Evolutionary conservation across 2,329 filamentous ascomycete genomes (phyloP).

Genomic region (Paecilomyces variotii): DNA sequence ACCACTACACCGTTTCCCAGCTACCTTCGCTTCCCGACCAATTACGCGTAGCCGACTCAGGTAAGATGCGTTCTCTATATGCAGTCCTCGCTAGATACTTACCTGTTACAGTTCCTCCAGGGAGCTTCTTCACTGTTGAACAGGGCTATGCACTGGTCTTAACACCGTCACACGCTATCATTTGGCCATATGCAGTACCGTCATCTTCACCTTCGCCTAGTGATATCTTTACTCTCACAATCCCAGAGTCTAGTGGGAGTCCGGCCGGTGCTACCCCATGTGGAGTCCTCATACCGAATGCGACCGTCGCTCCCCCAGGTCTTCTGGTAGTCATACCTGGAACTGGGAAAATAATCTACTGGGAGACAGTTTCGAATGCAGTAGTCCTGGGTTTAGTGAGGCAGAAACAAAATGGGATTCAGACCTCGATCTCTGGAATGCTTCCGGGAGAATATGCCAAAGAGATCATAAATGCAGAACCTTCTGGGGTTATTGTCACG

Average conservation of each 20-base stretch:
- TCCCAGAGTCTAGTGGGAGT: slow-evolving; percentile 64
- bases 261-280: slow-evolving; percentile 67
- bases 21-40: slow-evolving; percentile 74
- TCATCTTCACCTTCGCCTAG: slow-evolving; percentile 20
- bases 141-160: slow-evolving; percentile 71
- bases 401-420: slow-evolving; percentile 71
- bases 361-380: slow-evolving; percentile 89
- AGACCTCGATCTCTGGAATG: slow-evolving; percentile 65
- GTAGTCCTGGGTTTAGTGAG: slow-evolving; percentile 76
- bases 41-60: slow-evolving; percentile 57
- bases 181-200: slow-evolving; percentile 72
- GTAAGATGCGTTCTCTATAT: slow-evolving; percentile 38
- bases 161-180: slow-evolving; percentile 71
- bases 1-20: slow-evolving; percentile 77
- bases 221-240: slow-evolving; percentile 70
- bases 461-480: slow-evolving; percentile 75
- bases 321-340: slow-evolving; percentile 78
- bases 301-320: slow-evolving; percentile 72
- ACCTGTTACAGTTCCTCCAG: slow-evolving; percentile 48
- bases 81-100: slow-evolving; percentile 5
- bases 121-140: slow-evolving; percentile 56
- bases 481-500: slow-evolving; percentile 74
- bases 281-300: slow-evolving; percentile 72
- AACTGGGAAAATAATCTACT: slow-evolving; percentile 81
- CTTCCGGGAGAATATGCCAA: slow-evolving; percentile 70